Evolutionary conservation across 768 basidiomycete genomes (phyloP).

Genomic region (Mycena epipterygia): DNA sequence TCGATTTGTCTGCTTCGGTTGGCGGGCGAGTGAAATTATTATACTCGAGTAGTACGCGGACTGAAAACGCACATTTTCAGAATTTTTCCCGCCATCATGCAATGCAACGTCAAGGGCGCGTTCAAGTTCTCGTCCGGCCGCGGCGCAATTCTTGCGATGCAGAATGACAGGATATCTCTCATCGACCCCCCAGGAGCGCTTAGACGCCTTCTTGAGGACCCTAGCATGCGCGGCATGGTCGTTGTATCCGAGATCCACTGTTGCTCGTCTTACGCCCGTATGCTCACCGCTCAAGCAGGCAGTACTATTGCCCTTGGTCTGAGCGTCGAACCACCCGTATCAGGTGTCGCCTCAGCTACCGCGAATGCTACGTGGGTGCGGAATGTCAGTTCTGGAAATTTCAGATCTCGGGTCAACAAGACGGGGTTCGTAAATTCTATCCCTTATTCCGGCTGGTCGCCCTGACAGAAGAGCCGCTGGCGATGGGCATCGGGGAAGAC

Average conservation of each 20-base stretch:
- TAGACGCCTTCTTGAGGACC: constrained; percentile 42
- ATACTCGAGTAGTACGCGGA: background rate
- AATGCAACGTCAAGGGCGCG: constrained; percentile 42
- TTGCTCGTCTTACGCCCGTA: constrained; percentile 49
- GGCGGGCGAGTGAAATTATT: background rate
- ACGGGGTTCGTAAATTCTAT: constrained; percentile 41
- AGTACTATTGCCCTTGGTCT: constrained; percentile 44
- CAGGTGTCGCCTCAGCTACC: constrained; percentile 30
- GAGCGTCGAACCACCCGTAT: constrained; percentile 35
- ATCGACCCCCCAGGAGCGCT: constrained; percentile 46
- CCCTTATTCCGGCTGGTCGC: constrained; percentile 48
- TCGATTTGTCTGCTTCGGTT: constrained; percentile 28
- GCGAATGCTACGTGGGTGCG: constrained; percentile 39
- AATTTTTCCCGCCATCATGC: constrained; percentile 31
- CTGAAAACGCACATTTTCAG: background rate
- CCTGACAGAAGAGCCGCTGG: constrained; percentile 41
- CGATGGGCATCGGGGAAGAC: too few species aligned
- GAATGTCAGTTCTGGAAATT: constrained; percentile 39
- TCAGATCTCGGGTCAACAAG: constrained; percentile 41
- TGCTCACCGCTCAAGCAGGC: constrained; percentile 35
- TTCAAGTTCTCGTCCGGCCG: constrained; percentile 44
- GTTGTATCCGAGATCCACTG: constrained; percentile 51
- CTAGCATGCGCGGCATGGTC: constrained; percentile 40
- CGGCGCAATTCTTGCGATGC: constrained; percentile 49
- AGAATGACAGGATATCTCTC: constrained; percentile 41